Conservation (phyloP, 306 rosid species). For the Macrotyloma uniflorum region DNA sequence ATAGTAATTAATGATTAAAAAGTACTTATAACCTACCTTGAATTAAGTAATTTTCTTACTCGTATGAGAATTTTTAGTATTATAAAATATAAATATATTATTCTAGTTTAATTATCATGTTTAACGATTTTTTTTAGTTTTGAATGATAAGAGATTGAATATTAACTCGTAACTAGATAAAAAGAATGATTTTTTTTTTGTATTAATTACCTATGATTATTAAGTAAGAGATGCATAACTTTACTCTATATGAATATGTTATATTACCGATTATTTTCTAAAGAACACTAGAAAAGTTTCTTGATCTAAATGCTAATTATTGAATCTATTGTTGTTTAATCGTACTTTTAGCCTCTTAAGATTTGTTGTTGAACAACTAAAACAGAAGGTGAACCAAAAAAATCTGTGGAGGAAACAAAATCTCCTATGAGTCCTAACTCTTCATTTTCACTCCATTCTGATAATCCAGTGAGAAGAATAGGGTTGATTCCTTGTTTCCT, state of each 20-base stretch:
- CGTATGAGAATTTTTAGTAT: too few relatives aligned
- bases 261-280: constrained; percentile 3
- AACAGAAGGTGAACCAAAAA: constrained; percentile 60
- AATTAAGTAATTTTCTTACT: too few relatives aligned
- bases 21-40: too few relatives aligned
- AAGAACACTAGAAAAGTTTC: not conserved
- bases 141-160: not conserved
- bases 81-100: too few relatives aligned
- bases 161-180: not conserved
- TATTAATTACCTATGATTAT: not conserved
- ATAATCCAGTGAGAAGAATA: constrained; percentile 54
- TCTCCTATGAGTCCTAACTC: constrained; percentile 84
- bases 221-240: not conserved
- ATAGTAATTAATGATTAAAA: too few relatives aligned
- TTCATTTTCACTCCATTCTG: constrained; percentile 62
- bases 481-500: constrained; percentile 82
- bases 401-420: constrained; percentile 71
- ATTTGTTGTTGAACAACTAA: constrained; percentile 77
- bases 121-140: not conserved
- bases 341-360: constrained; percentile 46
- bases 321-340: not conserved
- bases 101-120: too few relatives aligned
- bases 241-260: not conserved
- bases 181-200: not conserved
- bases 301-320: constrained; percentile 29